Evolutionary conservation across 2,329 filamentous ascomycete species (phyloP), one percentile per base, ranked within the genome.

Genomic region (Chaetomiaceae sp.): DNA sequence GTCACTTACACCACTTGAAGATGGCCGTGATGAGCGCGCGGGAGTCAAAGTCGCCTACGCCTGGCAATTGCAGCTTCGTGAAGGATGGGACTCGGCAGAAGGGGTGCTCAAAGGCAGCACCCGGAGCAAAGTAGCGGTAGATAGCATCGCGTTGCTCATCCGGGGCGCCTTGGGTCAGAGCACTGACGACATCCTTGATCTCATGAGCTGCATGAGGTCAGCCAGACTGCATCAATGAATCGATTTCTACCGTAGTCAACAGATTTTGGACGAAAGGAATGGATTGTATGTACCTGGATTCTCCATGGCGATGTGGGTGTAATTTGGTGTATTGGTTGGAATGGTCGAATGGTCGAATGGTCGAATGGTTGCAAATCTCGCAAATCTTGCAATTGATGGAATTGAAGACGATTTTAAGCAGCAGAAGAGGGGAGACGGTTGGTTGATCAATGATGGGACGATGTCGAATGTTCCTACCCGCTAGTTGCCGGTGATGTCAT

Each of bases 61-160:
- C 61, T 1, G 74, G 77, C 1, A 79, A 45, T 2, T 65, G 54
- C 27, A 70, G 58, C 16, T 73, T 66, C 3, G 67, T 65, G 58
- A 83, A 79, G 6, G 74, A 72, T 1, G 80, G 79, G 1, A 89
- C 87, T 11, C 82, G 80, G 64, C 87, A 90, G 67, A 92, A 86
- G 0, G 89, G 89, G 61, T 95, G 89, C 3, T 80, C 78, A 65
- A 95, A 94, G 27, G 81, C 79, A 8, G 88, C 87, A 63, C 85
- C 74, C 9, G 78, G 78, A 0, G 85, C 81, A 69, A 91, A 95
- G 71, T 88, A 91, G n/a, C 73, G 75, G 53, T 87, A 75, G 21
- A 95, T 73, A 0, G 86, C 75, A 3, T 76, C 72, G 51, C 77
- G 71, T 68, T 95, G 90, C 30, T 86, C 72, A 1, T 79, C 74